Evolutionary conservation across 2,329 filamentous ascomycete genomes (phyloP).

Genomic region (Fonsecaea monophora): DNA sequence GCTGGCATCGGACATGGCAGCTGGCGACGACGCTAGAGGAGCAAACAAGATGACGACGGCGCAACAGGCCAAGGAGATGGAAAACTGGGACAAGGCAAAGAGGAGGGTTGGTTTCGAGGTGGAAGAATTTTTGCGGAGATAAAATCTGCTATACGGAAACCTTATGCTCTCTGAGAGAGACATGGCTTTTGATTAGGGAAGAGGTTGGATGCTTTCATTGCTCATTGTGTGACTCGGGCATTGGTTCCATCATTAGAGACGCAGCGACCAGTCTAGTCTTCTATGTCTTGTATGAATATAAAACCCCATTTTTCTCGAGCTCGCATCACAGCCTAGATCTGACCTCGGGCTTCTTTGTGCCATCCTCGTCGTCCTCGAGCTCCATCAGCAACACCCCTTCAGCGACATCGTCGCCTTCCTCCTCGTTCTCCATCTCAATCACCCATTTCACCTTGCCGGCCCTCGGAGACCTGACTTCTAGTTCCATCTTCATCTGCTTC

Average conservation of each 20-base stretch:
- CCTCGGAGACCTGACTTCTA: conserved; percentile 63
- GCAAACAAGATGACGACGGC: conserved; percentile 1
- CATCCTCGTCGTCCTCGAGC: conserved; percentile 40
- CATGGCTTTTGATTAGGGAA: background rate
- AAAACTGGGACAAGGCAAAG: conserved; percentile 70
- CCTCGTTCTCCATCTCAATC: conserved; percentile 33
- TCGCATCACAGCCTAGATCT: conserved; percentile 14
- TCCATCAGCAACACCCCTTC: conserved; percentile 63
- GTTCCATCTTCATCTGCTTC: conserved; percentile 73
- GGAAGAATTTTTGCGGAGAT: conserved; percentile 68
- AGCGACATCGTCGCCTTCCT: conserved; percentile 58
- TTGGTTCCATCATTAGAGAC: background rate
- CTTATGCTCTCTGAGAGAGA: background rate
- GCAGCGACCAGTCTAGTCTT: background rate
- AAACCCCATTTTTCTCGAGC: background rate
- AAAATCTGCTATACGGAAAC: conserved; percentile 42
- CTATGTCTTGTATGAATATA: background rate
- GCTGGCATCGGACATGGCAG: conserved; percentile 59
- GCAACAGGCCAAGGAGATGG: conserved; percentile 42
- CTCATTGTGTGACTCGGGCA: background rate
- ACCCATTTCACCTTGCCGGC: conserved; percentile 60
- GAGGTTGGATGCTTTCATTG: background rate
- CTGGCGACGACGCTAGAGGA: conserved; percentile 45
- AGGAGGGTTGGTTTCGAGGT: conserved; percentile 85
- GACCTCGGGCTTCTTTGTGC: conserved; percentile 8